A percentile compares a stretch with the other conserved stretches of the same genome.
Conservation (phyloP, 768 basidiomycete species). For the Amanita phalloides region DNA sequence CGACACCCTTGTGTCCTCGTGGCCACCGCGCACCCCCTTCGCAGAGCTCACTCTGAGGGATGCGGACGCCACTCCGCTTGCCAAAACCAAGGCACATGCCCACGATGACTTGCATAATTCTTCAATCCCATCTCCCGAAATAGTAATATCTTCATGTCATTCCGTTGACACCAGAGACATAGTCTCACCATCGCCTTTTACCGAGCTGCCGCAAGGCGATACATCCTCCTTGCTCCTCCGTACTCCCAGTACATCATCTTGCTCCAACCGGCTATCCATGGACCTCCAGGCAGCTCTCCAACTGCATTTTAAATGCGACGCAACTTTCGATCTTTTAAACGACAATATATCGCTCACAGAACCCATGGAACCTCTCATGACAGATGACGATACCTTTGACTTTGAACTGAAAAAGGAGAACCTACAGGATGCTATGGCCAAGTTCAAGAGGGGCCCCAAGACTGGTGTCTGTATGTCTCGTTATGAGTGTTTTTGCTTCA, state of each 20-base stretch:
- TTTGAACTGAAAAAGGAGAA: conserved; percentile 16
- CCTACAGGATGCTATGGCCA: conserved; percentile 7
- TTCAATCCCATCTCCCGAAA: background rate
- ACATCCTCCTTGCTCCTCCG: background rate
- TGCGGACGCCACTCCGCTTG: conserved; percentile 22
- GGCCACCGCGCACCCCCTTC: conserved; percentile 26
- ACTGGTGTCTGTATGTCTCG: background rate
- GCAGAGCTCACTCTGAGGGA: conserved; percentile 21
- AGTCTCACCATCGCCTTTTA: background rate
- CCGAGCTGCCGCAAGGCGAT: background rate
- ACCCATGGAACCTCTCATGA: conserved; percentile 13
- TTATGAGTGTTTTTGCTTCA: no score
- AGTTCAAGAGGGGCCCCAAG: background rate
- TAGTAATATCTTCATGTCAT: background rate
- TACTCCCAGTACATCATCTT: conserved; percentile 11
- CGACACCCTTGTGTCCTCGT: conserved; percentile 15
- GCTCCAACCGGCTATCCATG: conserved; percentile 26
- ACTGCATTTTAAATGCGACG: conserved; percentile 33
- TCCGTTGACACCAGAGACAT: background rate
- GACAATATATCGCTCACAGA: conserved; percentile 33
- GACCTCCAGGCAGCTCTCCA: conserved; percentile 40
- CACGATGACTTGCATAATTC: background rate
- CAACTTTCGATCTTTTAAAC: conserved; percentile 40
- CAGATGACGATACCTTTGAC: conserved; percentile 31
- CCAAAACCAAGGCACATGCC: conserved; percentile 12